Base-by-base conservation (phyloP, 495 filamentous ascomycete species). In the Cairneyella variabilis region DNA sequence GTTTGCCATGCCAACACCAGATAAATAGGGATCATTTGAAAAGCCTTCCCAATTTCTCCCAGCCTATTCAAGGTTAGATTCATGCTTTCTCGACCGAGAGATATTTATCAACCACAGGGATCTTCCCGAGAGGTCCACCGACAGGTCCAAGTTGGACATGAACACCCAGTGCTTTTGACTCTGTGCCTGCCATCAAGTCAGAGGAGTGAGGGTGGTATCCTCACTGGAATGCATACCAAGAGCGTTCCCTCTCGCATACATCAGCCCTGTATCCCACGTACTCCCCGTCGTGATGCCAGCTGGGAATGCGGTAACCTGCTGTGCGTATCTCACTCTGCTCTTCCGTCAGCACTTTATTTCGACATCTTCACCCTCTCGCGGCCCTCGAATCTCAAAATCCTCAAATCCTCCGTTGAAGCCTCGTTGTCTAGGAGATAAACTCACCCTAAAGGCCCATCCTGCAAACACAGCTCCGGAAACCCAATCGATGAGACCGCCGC, bases 61-160 rank as follows among this genome's bases (percentile, higher is more conserved):
- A n/a, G 16, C 51, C 36, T 51, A 17, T 28, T 10, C 4, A 22
- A 1, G 12, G 9, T 14, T 48, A 16, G 40, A 11, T 30, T 10
- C 34, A n/a, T 27, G 14, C 17, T 27, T 22, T 41, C 12, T 41
- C 26, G 1, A n/a, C n/a, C n/a, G 16, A 18, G 7, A 21, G 1
- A 25, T 26, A 3, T 11, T 16, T 21, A 9, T 44, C 26, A 22
- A 48, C 53, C 27, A 30, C 44, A 16, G 90, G 84, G 23, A 75
- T 67, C 42, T 86, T 82, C 20, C 89, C 89, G 16, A 95, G 70
- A 0, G 92, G 91, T 0, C 92, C 92, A 37, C 89, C 88, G 18
- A 93, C 92, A 8, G 92, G 92, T 1, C 92, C 92, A 23, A 97
- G 75, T 57, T 90, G 79, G 18, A 96, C 80, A 57, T 95, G 89